Evolutionary conservation across 164 flowering plant species (phyloP), one percentile per base, ranked within the genome.

Genomic region (Cinnamomum chago): DNA sequence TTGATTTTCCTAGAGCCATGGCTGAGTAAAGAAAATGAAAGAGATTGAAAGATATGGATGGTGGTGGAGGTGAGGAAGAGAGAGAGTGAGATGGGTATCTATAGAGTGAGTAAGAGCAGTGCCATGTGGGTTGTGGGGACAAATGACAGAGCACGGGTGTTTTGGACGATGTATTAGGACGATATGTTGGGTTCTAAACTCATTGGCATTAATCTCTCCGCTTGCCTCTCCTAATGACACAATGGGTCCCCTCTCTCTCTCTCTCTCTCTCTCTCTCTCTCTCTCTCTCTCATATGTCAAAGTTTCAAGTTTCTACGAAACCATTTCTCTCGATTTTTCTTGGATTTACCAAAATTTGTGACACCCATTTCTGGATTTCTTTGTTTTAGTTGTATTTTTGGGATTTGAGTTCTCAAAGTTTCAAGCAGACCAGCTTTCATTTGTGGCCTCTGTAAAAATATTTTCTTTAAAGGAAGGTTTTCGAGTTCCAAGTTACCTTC

Each of bases 41-140:
- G 62, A 62, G 67, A 40, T 9, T 4, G 47, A 40, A 40, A 40
- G 10, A 5, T 40, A 2, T 28, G 33, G 68, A 24, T 24, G 27
- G 33, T 22, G 68, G 11, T 23, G 18, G 25, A 65, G 62, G 33
- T 27, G 27, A 58, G 10, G n/a, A 15, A 74, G 72, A 13, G 14
- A 27, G 23, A 18, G 65, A 71, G 64, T 2, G 27, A 10, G 35
- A 25, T 50, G 22, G 52, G 65, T 76, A 85, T 72, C 80, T 85
- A 88, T 86, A 78, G 84, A 82, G 76, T 78, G 84, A 22, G 65
- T 15, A 51, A 14, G 67, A 72, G 64, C 67, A 75, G 35, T 68
- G 67, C 5, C 72, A 75, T 82, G 84, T 85, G 83, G 85, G 85
- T 79, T 81, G 82, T 80, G 83, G 87, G 86, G 82, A 82, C 82